These are phyloP conservation scores for Amanita exitialis DNA, from an alignment of 768 basidiomycete species.

Conservation along the genomic window DNA sequence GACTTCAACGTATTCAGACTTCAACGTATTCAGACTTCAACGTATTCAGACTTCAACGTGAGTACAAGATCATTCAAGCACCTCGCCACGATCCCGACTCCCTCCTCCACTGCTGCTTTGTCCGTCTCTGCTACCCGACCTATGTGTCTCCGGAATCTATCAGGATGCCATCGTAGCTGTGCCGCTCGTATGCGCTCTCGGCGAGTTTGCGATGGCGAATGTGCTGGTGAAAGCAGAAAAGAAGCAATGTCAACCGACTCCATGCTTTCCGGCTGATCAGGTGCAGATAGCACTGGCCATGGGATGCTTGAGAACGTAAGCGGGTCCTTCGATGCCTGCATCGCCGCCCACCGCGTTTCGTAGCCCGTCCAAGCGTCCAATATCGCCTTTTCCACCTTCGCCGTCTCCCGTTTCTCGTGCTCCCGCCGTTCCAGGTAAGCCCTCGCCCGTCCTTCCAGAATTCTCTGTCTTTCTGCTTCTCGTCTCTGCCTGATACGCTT, in stretches of 20 bases:
- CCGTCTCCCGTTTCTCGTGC: constrained; percentile 32
- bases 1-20: too few species aligned
- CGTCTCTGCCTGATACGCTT: constrained; percentile 37
- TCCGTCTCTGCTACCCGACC: constrained; percentile 43
- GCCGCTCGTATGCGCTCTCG: constrained; percentile 61
- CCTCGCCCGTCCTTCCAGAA: constrained; percentile 37
- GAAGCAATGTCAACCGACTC: constrained; percentile 38
- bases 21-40: too few species aligned
- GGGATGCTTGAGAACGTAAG: constrained; percentile 57
- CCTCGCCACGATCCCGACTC: constrained; percentile 55
- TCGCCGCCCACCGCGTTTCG: constrained; percentile 53
- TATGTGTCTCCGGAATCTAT: constrained; percentile 55
- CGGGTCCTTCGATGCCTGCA: constrained; percentile 32
- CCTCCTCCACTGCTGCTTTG: constrained; percentile 42
- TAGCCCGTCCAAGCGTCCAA: constrained; percentile 53
- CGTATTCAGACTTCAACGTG: too few species aligned
- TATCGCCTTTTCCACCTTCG: constrained; percentile 31
- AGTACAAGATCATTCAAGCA: constrained; percentile 46
- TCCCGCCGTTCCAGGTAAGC: constrained; percentile 28
- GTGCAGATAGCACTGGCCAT: constrained; percentile 50
- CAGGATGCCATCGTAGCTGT: constrained; percentile 74
- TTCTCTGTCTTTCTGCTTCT: constrained; percentile 35
- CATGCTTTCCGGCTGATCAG: constrained; percentile 38
- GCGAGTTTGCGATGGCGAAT: constrained; percentile 45
- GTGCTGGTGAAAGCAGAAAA: constrained; percentile 58